Conservation (phyloP, 2,329 filamentous ascomycete genomes). For the Aspergillus latus region DNA sequence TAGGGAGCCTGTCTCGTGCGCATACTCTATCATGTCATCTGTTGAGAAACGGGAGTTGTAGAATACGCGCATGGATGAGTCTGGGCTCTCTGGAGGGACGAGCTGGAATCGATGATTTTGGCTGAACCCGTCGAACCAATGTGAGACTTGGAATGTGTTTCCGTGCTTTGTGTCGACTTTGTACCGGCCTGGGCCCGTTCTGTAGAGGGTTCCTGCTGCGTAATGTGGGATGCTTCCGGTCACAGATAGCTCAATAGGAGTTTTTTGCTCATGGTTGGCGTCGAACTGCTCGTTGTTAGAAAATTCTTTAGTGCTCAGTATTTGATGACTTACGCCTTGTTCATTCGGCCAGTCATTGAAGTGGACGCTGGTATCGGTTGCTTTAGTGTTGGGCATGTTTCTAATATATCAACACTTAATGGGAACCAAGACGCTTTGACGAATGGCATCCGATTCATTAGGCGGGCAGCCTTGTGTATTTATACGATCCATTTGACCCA, state of each 20-base stretch:
- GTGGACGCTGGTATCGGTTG: constrained; percentile 8
- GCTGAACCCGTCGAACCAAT: constrained; percentile 80
- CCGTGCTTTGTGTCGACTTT: constrained; percentile 61
- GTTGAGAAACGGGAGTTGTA: constrained; percentile 72
- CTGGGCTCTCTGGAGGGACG: constrained; percentile 39
- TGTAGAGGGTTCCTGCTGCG: constrained; percentile 69
- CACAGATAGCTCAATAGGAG: constrained; percentile 63
- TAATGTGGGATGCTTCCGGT: constrained; percentile 68
- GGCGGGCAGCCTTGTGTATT: neutral
- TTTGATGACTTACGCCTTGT: constrained; percentile 44
- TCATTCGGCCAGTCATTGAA: constrained; percentile 55
- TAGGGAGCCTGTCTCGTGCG: constrained; percentile 60
- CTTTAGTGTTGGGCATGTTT: constrained; percentile 3
- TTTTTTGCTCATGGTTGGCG: constrained; percentile 63
- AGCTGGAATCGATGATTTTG: constrained; percentile 74
- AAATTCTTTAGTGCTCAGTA: neutral
- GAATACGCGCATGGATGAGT: constrained; percentile 50
- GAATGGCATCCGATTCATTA: neutral
- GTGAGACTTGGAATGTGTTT: constrained; percentile 59
- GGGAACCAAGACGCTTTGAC: neutral
- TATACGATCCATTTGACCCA: neutral
- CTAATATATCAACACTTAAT: neutral
- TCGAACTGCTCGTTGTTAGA: constrained; percentile 58
- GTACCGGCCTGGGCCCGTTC: constrained; percentile 70
- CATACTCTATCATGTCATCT: constrained; percentile 61